Base-by-base conservation (phyloP, 2,329 filamentous ascomycete genomes). In the Penicillium sp. region DNA sequence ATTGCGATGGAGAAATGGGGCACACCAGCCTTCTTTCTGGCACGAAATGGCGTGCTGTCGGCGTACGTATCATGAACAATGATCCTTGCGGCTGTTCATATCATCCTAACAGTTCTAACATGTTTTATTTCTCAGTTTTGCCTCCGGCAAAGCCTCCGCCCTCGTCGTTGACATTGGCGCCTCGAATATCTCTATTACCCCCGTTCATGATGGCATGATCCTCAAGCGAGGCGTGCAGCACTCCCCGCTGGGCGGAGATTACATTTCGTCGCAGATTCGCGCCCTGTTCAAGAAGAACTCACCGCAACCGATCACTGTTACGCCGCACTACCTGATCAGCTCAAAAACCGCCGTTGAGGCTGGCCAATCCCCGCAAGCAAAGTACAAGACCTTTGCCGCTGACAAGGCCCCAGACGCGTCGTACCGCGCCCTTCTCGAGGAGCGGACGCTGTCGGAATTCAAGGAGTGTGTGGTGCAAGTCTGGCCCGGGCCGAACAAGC, bases 1-100 rank as follows among this genome's bases (percentile, higher is more conserved):
- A 82, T 97, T 48, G 89, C 88, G 44, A 96, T 98, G 84, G 93
- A 98, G 75, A 87, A 82, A 60, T 98, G 93, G 89, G 90, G 88
- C 18, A 86, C 85, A 40, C 93, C 93, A 13, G 93, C 93, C 4
- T 97, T 96, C 68, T 98, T 91, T 78, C 75, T 97, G 46, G 87
- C 87, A 48, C 83, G 87, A 59, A 94, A 83, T 37, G 89, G 91
- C 17, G 90, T 96, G 29, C 78, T 96, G 62, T 83, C 91, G 39
- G 86, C 90, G 69, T 78, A 70, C 44, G 73, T 72, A 10, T 32
- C 11, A 6, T 9, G 5, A n/a, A n/a, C 14, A 4, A n/a, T 9
- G 6, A n/a, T 9, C 5, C 6, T 27, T 27, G 10, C 21, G 21
- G 11, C 11, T 7, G 7, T 23, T 7, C 7, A 14, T 17, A 28